phyloP scores from a whole-genome alignment of 805 yeast genomes.

The Candida sakaeoensis region DNA sequence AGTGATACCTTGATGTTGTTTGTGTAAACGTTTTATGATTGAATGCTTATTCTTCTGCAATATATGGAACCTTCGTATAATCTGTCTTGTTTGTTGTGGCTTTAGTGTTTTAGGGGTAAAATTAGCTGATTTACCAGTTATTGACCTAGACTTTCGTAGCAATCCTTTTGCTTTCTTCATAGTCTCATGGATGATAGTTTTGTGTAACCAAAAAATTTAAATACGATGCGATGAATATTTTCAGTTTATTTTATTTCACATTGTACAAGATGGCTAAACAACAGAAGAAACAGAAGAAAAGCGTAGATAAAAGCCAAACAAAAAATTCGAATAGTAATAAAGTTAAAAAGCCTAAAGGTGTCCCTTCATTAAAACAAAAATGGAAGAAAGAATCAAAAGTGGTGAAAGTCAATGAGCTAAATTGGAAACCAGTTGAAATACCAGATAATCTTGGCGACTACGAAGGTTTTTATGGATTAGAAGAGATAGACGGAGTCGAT shows the following conservation, averaged over 20 bases:
- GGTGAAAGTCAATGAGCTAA: constrained; percentile 48
- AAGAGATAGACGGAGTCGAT: constrained; percentile 90
- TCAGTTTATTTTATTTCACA: background rate
- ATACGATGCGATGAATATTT: constrained; percentile 1
- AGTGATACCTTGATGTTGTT: constrained; percentile 18
- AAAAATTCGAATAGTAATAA: constrained; percentile 2
- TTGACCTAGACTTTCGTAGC: constrained; percentile 28
- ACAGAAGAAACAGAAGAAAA: constrained; percentile 2
- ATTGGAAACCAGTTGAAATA: constrained; percentile 80
- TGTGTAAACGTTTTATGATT: constrained; percentile 32
- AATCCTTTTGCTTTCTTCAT: constrained; percentile 19
- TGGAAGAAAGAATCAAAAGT: constrained; percentile 30
- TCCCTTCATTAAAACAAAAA: constrained; percentile 29
- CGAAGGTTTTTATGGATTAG: constrained; percentile 88
- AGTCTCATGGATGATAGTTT: constrained; percentile 8
- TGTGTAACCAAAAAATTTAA: constrained; percentile 5
- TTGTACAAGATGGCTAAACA: constrained; percentile 3
- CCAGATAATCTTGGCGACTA: constrained; percentile 84
- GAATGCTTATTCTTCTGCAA: constrained; percentile 53
- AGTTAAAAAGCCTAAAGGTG: constrained; percentile 8
- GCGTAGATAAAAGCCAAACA: background rate
- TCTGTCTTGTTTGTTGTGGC: constrained; percentile 67
- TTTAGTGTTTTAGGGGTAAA: constrained; percentile 48
- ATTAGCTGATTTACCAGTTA: constrained; percentile 21
- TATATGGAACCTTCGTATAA: constrained; percentile 75